Evolutionary conservation across 306 rosid species (phyloP).

Genomic region (Sechiopsis laciniata): DNA sequence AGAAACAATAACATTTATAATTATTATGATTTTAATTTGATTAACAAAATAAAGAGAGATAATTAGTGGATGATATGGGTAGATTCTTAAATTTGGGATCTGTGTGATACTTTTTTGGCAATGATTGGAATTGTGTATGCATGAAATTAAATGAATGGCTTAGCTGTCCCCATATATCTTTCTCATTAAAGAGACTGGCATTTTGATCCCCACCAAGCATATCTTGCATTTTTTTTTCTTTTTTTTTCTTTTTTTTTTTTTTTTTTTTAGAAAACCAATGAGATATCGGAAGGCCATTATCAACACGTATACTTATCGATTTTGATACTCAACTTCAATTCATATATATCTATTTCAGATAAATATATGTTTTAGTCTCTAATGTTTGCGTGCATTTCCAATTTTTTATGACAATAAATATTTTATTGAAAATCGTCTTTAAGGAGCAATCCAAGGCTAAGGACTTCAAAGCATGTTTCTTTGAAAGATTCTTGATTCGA

Average conservation of each 20-base stretch:
- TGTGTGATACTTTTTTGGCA: constrained; percentile 2
- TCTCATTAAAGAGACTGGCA: not conserved
- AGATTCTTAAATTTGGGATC: not conserved
- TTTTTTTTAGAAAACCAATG: no score
- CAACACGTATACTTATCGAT: no score
- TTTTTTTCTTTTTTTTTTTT: no score
- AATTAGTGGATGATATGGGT: not conserved
- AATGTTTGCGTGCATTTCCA: not conserved
- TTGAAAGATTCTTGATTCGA: no score
- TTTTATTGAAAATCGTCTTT: no score
- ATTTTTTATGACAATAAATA: no score
- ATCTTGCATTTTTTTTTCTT: not conserved
- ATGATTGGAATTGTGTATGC: not conserved
- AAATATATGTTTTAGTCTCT: no score
- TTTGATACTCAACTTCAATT: no score
- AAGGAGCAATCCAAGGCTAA: no score
- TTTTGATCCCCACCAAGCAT: not conserved
- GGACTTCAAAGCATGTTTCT: no score
- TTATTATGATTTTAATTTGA: not conserved
- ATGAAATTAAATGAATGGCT: constrained; percentile 13
- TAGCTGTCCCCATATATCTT: not conserved
- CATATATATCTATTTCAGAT: not conserved
- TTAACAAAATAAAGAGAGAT: not conserved
- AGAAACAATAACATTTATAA: not conserved
- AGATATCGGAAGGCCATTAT: no score